These are phyloP conservation scores for Tanacetum coccineum DNA, from an alignment of 129 eudicot genomes.

Conservation along the genomic window DNA sequence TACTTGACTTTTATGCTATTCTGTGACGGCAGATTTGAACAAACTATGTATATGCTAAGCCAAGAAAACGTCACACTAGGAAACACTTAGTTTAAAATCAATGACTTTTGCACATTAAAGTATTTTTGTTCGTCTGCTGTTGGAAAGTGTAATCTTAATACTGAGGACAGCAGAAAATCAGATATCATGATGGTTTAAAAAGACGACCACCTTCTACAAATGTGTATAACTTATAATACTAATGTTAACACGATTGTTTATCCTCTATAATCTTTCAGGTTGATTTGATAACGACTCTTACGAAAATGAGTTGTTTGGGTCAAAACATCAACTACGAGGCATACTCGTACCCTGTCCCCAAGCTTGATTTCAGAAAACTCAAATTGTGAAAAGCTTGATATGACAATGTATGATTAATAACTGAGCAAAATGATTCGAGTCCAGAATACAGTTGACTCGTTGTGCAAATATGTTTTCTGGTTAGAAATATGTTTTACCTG, in stretches of 20 bases:
- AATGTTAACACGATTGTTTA: neutral
- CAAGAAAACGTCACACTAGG: neutral
- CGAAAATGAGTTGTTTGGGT: conserved; percentile 80
- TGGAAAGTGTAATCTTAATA: neutral
- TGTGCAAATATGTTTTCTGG: neutral
- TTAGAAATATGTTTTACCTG: neutral
- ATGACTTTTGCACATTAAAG: neutral
- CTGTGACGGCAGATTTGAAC: neutral
- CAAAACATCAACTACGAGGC: conserved; percentile 93
- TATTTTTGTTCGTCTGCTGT: neutral
- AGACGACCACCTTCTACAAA: neutral
- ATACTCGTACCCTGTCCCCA: conserved; percentile 56
- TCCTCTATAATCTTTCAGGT: conserved; percentile 55
- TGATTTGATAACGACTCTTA: conserved; percentile 81
- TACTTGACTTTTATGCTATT: neutral
- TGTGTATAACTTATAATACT: neutral
- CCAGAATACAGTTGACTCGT: neutral
- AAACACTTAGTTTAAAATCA: neutral
- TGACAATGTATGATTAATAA: conserved; percentile 2
- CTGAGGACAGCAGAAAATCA: neutral
- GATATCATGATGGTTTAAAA: neutral
- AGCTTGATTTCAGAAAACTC: conserved; percentile 55
- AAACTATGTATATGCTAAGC: neutral
- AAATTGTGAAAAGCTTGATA: conserved; percentile 36
- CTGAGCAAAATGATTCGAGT: conserved; percentile 11